Evolutionary conservation across 2,329 filamentous ascomycete genomes (phyloP), one percentile per base, ranked within the genome.

Genomic region (Westerdykella aurantiaca): DNA sequence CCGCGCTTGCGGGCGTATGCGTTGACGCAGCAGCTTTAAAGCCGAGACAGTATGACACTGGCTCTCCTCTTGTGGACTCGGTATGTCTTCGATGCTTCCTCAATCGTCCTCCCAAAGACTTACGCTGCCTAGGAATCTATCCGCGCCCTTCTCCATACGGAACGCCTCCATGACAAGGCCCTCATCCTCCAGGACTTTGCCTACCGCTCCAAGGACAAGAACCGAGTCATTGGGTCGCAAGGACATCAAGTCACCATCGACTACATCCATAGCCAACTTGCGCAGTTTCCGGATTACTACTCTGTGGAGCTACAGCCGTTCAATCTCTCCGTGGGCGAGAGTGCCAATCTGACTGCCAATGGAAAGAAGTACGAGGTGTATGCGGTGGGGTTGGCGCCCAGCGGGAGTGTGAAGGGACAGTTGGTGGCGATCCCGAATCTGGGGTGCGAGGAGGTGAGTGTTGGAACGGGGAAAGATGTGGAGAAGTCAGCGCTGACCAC

Each of bases 181-280:
- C 50, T 64, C 37, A 55, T 53, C 12, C 51, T 72, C 4, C 61
- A 72, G 45, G 50, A 59, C 29, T 60, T 69, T 23, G 69, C 69
- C 13, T 72, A 70, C 51, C 56, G 53, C 33, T 67, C 67, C 10
- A 52, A 58, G 4, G 58, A 57, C 31, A 64, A 67, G 42, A 71
- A 71, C 46, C 61, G 69, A n/a, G 60, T 70, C 12, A 69, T 69
- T 46, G 64, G 66, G 16, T 65, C 61, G 33, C 46, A 58, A 31
- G 69, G 66, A 12, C 67, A 71, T 51, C 57, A 70, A 39, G 60
- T 60, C 23, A 72, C 69, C 5, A 56, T 71, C 23, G 58, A 62
- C 11, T 69, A 61, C 45, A 65, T 71, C 40, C 60, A 63, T 31
- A 47, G 55, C 14, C 49, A 52, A 7, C 53, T 68, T 29, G 56